These are phyloP conservation scores for Takakia lepidozioides DNA, from an alignment of 225 moss, liverwort and hornwort genomes.

Conservation along the genomic window DNA sequence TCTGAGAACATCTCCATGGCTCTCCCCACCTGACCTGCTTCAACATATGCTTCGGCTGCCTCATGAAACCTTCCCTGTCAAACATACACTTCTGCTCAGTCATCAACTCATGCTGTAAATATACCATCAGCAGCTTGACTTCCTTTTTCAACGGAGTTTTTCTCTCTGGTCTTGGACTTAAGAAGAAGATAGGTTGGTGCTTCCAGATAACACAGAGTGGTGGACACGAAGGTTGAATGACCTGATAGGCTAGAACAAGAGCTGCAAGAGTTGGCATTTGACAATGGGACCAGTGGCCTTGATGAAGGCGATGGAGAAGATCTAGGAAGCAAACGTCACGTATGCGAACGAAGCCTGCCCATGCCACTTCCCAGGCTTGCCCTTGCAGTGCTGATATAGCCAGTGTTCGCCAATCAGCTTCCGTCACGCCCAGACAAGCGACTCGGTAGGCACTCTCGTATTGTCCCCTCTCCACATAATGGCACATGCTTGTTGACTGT, in stretches of 20 bases:
- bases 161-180: too few species aligned
- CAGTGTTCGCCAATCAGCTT: slow-evolving; percentile 87
- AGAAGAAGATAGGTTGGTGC: too few species aligned
- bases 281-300: slow-evolving; percentile 38
- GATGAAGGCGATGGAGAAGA: slow-evolving; percentile 64
- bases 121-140: too few species aligned
- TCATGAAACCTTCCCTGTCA: slow-evolving; percentile 77
- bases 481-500: slow-evolving; percentile 82
- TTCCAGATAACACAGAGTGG: slow-evolving; percentile 3
- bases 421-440: slow-evolving; percentile 91
- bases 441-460: slow-evolving; percentile 78
- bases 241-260: slow-evolving; percentile 85
- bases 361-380: slow-evolving; percentile 75
- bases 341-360: slow-evolving; percentile 69
- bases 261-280: slow-evolving; percentile 57
- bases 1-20: slow-evolving; percentile 97
- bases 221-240: slow-evolving; percentile 14
- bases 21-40: slow-evolving; percentile 68
- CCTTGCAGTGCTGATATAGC: slow-evolving; percentile 66
- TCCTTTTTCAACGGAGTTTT: too few species aligned
- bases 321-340: slow-evolving; percentile 74
- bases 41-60: slow-evolving; percentile 76
- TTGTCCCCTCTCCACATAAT: slow-evolving; percentile 60
- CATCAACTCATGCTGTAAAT: too few species aligned
- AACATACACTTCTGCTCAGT: too few species aligned